phyloP scores from a whole-genome alignment of 352 stramenopile species.

The Lagenidium giganteum region DNA sequence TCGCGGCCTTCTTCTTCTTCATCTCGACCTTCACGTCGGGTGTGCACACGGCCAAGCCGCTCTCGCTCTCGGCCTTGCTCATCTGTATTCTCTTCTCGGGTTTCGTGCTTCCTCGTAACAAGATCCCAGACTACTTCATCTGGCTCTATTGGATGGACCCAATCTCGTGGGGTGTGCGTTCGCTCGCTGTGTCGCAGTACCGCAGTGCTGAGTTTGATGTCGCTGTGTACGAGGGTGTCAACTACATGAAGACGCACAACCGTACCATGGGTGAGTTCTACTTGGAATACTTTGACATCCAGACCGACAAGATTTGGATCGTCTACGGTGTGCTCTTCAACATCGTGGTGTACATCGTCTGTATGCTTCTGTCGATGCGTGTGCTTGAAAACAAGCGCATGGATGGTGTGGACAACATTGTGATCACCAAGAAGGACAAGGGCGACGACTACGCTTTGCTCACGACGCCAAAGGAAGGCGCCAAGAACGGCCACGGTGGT shows the following conservation, averaged over 20 bases:
- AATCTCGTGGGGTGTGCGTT: constrained; percentile 24
- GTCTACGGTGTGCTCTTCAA: constrained; percentile 19
- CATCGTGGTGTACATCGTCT: constrained; percentile 19
- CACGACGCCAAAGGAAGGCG: constrained; percentile 4
- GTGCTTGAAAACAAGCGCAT: constrained; percentile 22
- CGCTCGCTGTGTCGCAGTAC: constrained; percentile 20
- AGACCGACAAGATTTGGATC: constrained; percentile 17
- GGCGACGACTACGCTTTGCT: constrained; percentile 4
- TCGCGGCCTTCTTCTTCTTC: constrained; percentile 23
- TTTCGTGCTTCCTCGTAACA: constrained; percentile 20
- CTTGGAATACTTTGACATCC: constrained; percentile 19
- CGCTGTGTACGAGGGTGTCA: constrained; percentile 14
- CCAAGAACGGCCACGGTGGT: neutral
- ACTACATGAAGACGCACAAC: constrained; percentile 11
- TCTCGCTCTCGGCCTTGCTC: constrained; percentile 16
- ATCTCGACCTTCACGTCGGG: constrained; percentile 16
- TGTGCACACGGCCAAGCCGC: constrained; percentile 19
- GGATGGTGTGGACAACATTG: constrained; percentile 15
- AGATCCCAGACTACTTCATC: constrained; percentile 24
- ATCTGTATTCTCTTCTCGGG: constrained; percentile 29
- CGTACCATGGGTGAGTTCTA: constrained; percentile 21
- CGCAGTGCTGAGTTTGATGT: constrained; percentile 7
- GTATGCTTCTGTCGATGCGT: constrained; percentile 14
- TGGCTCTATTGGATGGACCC: constrained; percentile 39
- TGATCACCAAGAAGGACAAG: neutral